A percentile compares a stretch with the other conserved stretches of the same genome.
phyloP scores from a whole-genome alignment of 164 flowering plant genomes.

The Tetracentron sinense region DNA sequence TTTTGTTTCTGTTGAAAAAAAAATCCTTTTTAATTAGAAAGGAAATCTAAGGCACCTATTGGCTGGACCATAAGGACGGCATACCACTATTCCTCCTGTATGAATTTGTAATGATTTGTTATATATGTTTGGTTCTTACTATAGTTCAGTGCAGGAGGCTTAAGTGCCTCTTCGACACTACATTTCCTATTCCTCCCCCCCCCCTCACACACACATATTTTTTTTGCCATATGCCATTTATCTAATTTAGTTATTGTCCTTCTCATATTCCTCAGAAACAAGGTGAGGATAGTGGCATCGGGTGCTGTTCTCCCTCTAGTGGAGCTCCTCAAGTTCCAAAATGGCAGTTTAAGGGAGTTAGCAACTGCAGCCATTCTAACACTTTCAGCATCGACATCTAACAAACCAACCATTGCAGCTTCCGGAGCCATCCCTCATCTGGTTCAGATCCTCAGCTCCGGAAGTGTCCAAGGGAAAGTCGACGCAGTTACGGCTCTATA shows the following conservation, averaged over 20 bases:
- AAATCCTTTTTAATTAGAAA: too few species aligned
- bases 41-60: too few species aligned
- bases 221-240: not conserved
- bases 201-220: not conserved
- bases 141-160: too few species aligned
- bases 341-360: constrained; percentile 48
- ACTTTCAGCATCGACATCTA: constrained; percentile 59
- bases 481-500: constrained; percentile 80
- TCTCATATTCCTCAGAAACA: constrained; percentile 49
- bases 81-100: too few species aligned
- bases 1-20: too few species aligned
- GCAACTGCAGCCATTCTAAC: constrained; percentile 77
- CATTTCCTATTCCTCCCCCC: too few species aligned
- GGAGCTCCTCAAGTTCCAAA: constrained; percentile 54
- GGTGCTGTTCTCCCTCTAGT: constrained; percentile 72
- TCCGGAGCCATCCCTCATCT: constrained; percentile 70
- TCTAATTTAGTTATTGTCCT: too few species aligned
- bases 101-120: too few species aligned
- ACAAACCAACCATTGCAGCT: constrained; percentile 47
- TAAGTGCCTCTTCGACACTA: too few species aligned
- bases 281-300: constrained; percentile 54
- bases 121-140: too few species aligned
- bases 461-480: constrained; percentile 66
- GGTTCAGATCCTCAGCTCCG: constrained; percentile 57
- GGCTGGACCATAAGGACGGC: too few species aligned